These are phyloP conservation scores for Tuber aestivum DNA, from an alignment of 495 filamentous ascomycete species.

Conservation along the genomic window DNA sequence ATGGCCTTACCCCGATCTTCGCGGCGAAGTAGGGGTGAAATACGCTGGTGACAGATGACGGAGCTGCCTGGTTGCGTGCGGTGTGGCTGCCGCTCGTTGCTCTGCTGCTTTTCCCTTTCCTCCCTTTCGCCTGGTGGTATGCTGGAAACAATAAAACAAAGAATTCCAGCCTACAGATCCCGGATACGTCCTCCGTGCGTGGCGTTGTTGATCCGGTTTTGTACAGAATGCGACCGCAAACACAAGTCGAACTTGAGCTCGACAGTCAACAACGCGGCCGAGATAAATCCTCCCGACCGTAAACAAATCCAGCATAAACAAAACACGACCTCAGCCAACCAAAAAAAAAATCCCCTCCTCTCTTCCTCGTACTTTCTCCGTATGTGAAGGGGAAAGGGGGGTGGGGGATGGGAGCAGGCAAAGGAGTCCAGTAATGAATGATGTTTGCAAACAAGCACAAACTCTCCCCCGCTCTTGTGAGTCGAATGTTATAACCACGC, in stretches of 20 bases:
- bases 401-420: neutral
- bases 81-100: neutral
- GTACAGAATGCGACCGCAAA: constrained; percentile 31
- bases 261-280: neutral
- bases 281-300: neutral
- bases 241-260: neutral
- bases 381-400: neutral
- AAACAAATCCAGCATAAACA: neutral
- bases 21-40: neutral
- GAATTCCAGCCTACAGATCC: constrained; percentile 28
- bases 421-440: neutral
- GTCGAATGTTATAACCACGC: constrained; percentile 2
- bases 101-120: neutral
- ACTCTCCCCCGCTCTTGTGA: neutral
- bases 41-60: neutral
- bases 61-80: neutral
- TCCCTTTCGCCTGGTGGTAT: neutral
- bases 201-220: constrained; percentile 34
- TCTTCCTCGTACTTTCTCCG: neutral
- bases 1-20: constrained; percentile 4
- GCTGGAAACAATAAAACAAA: neutral
- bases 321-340: neutral
- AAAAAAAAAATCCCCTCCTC: neutral
- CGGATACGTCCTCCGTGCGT: constrained; percentile 38
- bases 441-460: constrained; percentile 3